phyloP scores from a whole-genome alignment of 768 basidiomycete genomes.

The Leccinum ochraceum region DNA sequence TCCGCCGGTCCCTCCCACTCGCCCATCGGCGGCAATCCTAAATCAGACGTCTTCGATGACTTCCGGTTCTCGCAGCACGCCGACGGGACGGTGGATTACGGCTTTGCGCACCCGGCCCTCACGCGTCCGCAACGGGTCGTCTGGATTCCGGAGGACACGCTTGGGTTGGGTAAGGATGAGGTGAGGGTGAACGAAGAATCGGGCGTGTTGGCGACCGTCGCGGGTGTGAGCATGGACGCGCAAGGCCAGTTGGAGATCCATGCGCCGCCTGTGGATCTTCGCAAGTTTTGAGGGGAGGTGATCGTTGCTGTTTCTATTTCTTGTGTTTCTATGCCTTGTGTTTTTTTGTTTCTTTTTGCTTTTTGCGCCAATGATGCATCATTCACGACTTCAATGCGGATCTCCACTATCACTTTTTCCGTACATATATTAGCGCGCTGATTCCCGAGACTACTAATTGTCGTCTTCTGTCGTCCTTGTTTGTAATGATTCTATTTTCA shows the following conservation, averaged over 20 bases:
- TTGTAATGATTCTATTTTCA: slow-evolving; percentile 6
- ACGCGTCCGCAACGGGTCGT: slow-evolving; percentile 71
- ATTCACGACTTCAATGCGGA: neutral
- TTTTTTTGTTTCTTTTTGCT: neutral
- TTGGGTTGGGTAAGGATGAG: slow-evolving; percentile 58
- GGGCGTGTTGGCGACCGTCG: slow-evolving; percentile 52
- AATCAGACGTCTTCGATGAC: slow-evolving; percentile 18
- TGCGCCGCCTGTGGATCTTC: slow-evolving; percentile 27
- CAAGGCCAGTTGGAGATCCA: slow-evolving; percentile 52
- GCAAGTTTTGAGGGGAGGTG: slow-evolving; percentile 25
- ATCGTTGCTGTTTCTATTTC: neutral
- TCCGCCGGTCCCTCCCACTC: slow-evolving; percentile 7
- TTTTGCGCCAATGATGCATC: neutral
- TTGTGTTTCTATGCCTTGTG: neutral
- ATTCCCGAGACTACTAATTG: neutral
- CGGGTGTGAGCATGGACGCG: slow-evolving; percentile 58
- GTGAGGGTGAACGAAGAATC: slow-evolving; percentile 50
- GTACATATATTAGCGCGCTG: neutral
- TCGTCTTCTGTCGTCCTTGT: neutral
- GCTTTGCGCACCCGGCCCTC: slow-evolving; percentile 88
- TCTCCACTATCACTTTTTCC: neutral
- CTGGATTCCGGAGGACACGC: slow-evolving; percentile 80
- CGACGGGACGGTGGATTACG: slow-evolving; percentile 45
- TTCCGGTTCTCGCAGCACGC: slow-evolving; percentile 25
- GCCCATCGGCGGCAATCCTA: neutral